Percentiles rank a stretch among this genome's conserved stretches.
phyloP scores from a whole-genome alignment of 1,284 basidiomycete species.

The Malassezia yamatoensis region DNA sequence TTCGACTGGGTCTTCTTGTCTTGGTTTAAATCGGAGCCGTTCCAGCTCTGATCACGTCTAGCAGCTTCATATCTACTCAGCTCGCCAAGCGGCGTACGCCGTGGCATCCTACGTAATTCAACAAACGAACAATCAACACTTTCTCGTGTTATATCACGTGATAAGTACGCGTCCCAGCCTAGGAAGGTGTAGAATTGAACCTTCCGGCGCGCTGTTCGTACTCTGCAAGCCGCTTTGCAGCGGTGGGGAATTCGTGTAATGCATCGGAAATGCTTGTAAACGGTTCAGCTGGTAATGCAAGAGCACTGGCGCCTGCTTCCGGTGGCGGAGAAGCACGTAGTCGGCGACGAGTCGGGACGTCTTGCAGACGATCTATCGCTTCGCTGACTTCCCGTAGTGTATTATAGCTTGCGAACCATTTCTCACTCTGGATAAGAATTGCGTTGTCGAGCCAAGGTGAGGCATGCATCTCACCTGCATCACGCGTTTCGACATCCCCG shows the following conservation, averaged over 20 bases:
- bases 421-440: neutral
- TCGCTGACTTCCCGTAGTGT: slow-evolving; percentile 4
- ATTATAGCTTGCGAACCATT: slow-evolving; percentile 8
- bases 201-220: slow-evolving; percentile 5
- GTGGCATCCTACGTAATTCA: neutral
- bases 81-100: slow-evolving; percentile 11
- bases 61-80: neutral
- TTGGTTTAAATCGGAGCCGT: too few species aligned
- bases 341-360: neutral
- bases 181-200: neutral
- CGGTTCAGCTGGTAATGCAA: neutral
- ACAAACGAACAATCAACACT: neutral
- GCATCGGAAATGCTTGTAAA: neutral
- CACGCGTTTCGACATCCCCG: neutral
- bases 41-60: too few species aligned
- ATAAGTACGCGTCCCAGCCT: neutral
- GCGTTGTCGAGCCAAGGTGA: neutral
- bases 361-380: neutral
- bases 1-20: too few species aligned
- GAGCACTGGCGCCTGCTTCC: neutral
- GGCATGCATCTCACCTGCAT: neutral
- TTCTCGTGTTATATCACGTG: slow-evolving; percentile 1
- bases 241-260: slow-evolving; percentile 3
- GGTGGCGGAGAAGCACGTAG: neutral
- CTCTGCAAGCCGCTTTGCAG: slow-evolving; percentile 5